Evolutionary conservation across 2,329 filamentous ascomycete species (phyloP).

Genomic region (Diaporthe australafricana): DNA sequence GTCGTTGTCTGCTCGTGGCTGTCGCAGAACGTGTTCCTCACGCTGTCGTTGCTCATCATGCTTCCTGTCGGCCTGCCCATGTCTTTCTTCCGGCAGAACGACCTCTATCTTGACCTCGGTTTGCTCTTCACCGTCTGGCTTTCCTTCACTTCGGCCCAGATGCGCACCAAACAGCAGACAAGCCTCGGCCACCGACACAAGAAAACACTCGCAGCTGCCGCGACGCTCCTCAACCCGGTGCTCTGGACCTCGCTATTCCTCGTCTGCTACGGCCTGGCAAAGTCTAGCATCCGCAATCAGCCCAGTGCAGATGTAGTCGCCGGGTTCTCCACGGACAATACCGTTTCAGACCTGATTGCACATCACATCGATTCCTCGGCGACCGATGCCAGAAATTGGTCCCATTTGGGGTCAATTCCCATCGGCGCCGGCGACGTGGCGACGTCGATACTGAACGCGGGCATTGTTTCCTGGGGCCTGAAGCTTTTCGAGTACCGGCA

Average conservation of each 20-base stretch:
- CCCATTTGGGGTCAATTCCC: background rate
- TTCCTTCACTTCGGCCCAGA: conserved; percentile 52
- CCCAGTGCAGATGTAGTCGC: conserved; percentile 41
- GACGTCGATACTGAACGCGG: conserved; percentile 60
- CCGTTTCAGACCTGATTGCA: conserved; percentile 46
- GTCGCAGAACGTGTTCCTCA: conserved; percentile 40
- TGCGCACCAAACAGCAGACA: conserved; percentile 46
- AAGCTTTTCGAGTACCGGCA: conserved; percentile 63
- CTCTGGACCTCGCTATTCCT: conserved; percentile 58
- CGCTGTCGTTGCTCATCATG: conserved; percentile 47
- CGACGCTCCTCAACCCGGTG: conserved; percentile 60
- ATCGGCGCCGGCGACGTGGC: conserved; percentile 62
- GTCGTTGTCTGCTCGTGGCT: background rate
- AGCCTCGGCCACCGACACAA: conserved; percentile 34
- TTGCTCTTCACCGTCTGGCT: conserved; percentile 64
- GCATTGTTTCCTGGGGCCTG: conserved; percentile 64
- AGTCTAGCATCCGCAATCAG: conserved; percentile 43
- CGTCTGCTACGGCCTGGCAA: conserved; percentile 56
- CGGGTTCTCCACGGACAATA: conserved; percentile 44
- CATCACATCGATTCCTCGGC: conserved; percentile 38
- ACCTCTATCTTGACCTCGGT: conserved; percentile 57
- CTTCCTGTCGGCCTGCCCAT: conserved; percentile 56
- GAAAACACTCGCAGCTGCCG: conserved; percentile 43
- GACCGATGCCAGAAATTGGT: conserved; percentile 34
- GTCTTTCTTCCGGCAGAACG: conserved; percentile 46